Evolutionary conservation across 2,329 filamentous ascomycete genomes (phyloP), one percentile per base, ranked within the genome.

Genomic region (Thielaviopsis punctulata): DNA sequence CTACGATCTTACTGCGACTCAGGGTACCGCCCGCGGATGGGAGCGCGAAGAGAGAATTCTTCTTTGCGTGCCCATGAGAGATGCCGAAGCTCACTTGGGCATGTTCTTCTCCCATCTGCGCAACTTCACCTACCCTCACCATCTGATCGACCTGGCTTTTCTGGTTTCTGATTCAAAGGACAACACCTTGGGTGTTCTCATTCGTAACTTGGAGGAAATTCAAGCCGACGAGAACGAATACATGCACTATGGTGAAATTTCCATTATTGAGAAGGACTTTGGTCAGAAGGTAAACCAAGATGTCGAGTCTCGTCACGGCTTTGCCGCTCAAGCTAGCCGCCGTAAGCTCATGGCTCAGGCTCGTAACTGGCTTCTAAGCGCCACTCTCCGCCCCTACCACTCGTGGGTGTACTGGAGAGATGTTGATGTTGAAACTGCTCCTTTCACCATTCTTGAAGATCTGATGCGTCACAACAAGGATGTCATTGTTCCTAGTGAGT

Each of bases 341-440:
- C 80, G 92, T 66, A 98, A 98, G 70, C 75, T 94, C 62, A 98
- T 98, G 92, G 92, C 92, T 1, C 88, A 95, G 68, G 92, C 92
- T 49, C 79, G 92, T 57, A 98, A 98, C 67, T 98, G 92, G 92
- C 73, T 98, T 50, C 69, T 98, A 53, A 95, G 88, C 61, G 90
- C 92, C 41, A 90, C 92, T 21, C 70, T 98, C 51, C 80, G 92
- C 44, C 92, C 92, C 1, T 93, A 92, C 50, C 92, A 98, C 64
- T 95, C 89, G 58, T 98, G 92, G 92, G 92, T 98, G 9, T 98
- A 98, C 64, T 98, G 92, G 92, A 81, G 92, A 66, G 92, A 98
- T 69, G 92, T 95, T 22, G 92, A 98, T 68, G 92, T 98, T 8
- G 88, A 96, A 68, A 98, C 92, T 1, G 92, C 92, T 2, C 92